Percentiles rank a stretch among this genome's conserved stretches.
Evolutionary conservation across 2,329 filamentous ascomycete species (phyloP).

Genomic region (Fusarium sp.): DNA sequence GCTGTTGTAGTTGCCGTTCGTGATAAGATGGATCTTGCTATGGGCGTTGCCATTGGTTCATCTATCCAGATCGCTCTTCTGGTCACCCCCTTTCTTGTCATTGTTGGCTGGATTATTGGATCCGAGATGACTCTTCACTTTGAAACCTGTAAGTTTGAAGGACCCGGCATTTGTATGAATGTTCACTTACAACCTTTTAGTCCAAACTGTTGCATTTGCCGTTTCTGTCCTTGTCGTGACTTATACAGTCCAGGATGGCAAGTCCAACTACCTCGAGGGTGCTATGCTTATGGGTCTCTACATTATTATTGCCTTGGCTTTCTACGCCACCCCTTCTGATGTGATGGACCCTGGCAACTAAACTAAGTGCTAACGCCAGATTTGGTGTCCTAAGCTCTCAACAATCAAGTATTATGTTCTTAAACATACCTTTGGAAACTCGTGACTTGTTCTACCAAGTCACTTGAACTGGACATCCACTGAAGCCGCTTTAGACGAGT

Average conservation of each 20-base stretch:
- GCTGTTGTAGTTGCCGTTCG: constrained; percentile 82
- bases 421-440: not conserved
- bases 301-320: constrained; percentile 70
- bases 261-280: constrained; percentile 86
- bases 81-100: constrained; percentile 82
- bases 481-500: not conserved
- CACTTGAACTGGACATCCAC: not conserved
- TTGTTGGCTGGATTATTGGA: constrained; percentile 81
- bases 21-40: constrained; percentile 79
- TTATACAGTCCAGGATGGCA: constrained; percentile 82
- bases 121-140: constrained; percentile 83
- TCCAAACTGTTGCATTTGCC: constrained; percentile 82
- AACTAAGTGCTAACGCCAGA: constrained; percentile 5
- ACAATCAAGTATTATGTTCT: constrained; percentile 4
- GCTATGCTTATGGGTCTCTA: constrained; percentile 72
- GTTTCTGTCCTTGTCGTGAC: constrained; percentile 80
- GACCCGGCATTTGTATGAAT: not conserved
- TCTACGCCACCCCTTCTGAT: constrained; percentile 65
- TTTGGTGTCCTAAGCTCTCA: not conserved
- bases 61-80: constrained; percentile 86
- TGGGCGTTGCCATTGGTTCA: constrained; percentile 84
- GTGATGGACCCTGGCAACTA: constrained; percentile 55
- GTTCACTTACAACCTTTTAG: constrained; percentile 48
- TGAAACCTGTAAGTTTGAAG: constrained; percentile 63
- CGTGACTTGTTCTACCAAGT: constrained; percentile 4